phyloP scores from a whole-genome alignment of 352 stramenopile genomes.

The Achlya hypogyna region DNA sequence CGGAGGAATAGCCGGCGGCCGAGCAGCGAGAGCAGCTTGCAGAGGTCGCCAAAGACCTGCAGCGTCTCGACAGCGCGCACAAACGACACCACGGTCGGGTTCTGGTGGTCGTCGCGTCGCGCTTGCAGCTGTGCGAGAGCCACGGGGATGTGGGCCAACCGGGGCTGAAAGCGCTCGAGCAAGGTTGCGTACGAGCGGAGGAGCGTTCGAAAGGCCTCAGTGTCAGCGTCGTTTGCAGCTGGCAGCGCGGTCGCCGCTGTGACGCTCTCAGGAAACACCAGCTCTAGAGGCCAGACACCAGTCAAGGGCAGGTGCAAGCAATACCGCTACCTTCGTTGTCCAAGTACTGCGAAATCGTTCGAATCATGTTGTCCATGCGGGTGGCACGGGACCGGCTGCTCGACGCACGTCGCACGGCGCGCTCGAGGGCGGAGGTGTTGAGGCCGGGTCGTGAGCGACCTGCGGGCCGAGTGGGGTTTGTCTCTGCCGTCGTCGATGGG shows the following conservation, averaged over 20 bases:
- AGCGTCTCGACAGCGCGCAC: constrained; percentile 44
- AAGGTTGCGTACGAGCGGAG: constrained; percentile 38
- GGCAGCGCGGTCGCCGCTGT: neutral
- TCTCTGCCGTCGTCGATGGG: neutral
- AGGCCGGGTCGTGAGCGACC: neutral
- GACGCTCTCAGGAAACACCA: constrained; percentile 21
- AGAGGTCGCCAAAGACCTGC: constrained; percentile 43
- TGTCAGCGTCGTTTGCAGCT: constrained; percentile 18
- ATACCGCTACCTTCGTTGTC: constrained; percentile 27
- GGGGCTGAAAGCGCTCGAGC: constrained; percentile 36
- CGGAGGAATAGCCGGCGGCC: constrained; percentile 8
- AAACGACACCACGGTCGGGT: constrained; percentile 20
- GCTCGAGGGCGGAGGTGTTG: neutral
- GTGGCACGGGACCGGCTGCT: neutral
- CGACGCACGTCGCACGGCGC: neutral
- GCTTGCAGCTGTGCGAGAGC: constrained; percentile 31
- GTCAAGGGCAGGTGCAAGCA: neutral
- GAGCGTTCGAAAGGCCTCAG: constrained; percentile 39
- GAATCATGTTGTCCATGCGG: constrained; percentile 21
- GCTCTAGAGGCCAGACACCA: constrained; percentile 9
- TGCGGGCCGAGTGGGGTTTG: neutral
- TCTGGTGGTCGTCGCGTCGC: constrained; percentile 9
- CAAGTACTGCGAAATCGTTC: constrained; percentile 35
- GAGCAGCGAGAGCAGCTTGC: constrained; percentile 30
- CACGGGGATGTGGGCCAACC: constrained; percentile 36